phyloP scores from a whole-genome alignment of 495 filamentous ascomycete genomes.

The Evernia prunastri region DNA sequence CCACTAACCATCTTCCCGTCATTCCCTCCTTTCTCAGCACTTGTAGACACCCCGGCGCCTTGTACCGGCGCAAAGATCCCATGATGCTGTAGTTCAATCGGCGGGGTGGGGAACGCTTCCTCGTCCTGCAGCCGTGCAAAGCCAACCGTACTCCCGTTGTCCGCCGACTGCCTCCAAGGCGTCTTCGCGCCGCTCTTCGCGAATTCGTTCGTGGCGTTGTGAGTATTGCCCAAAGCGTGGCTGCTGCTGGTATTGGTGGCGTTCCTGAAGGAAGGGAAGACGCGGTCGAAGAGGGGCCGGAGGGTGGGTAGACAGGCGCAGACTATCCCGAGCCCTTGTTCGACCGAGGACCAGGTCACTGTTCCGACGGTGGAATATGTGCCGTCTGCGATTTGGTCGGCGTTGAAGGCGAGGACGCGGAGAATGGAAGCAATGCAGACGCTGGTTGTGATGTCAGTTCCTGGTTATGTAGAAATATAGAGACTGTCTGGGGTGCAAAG shows the following conservation, averaged over 20 bases:
- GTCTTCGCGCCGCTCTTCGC: too few relatives aligned
- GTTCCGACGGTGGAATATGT: background rate
- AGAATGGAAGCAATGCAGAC: background rate
- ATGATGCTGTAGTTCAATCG: too few relatives aligned
- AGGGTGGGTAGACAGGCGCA: background rate
- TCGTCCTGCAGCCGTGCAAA: conserved; percentile 9
- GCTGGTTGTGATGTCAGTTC: background rate
- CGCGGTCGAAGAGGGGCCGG: background rate
- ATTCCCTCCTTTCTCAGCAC: too few relatives aligned
- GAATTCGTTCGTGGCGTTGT: too few relatives aligned
- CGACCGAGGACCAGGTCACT: background rate
- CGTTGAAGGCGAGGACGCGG: background rate
- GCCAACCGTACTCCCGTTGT: conserved; percentile 6
- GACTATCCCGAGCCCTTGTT: background rate
- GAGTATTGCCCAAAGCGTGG: too few relatives aligned
- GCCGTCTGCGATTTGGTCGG: background rate
- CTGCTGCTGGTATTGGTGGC: conserved; percentile 38
- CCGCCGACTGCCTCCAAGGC: too few relatives aligned
- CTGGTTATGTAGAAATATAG: too few relatives aligned
- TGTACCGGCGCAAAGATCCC: too few relatives aligned
- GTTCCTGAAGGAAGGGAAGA: background rate
- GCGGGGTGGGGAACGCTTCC: too few relatives aligned
- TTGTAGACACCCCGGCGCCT: too few relatives aligned
- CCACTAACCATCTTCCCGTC: too few relatives aligned
- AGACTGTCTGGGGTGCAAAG: too few relatives aligned